These are phyloP conservation scores for Tephrocybe sp. DNA, from an alignment of 768 basidiomycete genomes.

Conservation along the genomic window DNA sequence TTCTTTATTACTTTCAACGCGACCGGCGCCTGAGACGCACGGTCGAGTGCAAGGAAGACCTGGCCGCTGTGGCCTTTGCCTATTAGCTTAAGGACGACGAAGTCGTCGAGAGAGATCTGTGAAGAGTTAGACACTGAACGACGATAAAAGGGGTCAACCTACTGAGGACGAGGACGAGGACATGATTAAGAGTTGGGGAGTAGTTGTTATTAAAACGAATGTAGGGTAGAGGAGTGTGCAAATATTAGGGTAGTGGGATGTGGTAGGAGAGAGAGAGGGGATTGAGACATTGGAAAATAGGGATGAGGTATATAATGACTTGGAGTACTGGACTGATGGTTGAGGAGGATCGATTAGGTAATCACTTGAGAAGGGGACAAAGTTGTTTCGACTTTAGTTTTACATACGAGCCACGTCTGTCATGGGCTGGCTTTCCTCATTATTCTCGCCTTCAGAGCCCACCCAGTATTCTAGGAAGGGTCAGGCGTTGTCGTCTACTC, in stretches of 20 bases:
- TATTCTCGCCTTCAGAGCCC: constrained; percentile 54
- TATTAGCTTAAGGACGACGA: constrained; percentile 1
- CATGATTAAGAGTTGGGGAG: background rate
- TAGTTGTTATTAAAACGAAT: background rate
- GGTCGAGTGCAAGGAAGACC: constrained; percentile 6
- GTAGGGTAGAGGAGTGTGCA: background rate
- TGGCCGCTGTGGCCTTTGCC: constrained; percentile 1
- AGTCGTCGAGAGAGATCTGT: constrained; percentile 4
- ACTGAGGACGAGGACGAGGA: background rate
- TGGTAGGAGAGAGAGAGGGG: background rate
- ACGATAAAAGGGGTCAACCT: background rate
- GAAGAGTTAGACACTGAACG: constrained; percentile 1
- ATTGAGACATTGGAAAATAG: background rate
- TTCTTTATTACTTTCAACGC: constrained; percentile 12
- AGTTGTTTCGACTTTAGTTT: background rate
- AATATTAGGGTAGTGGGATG: background rate
- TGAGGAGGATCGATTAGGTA: constrained; percentile 6
- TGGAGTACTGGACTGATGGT: background rate
- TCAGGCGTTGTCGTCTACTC: constrained; percentile 74
- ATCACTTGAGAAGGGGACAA: background rate
- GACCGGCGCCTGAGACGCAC: background rate
- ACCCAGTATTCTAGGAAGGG: constrained; percentile 52
- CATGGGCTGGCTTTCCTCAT: constrained; percentile 76
- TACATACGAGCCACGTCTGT: constrained; percentile 5
- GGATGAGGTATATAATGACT: background rate